phyloP scores from a whole-genome alignment of 2,329 filamentous ascomycete species.

The Macroventuria anomochaeta region DNA sequence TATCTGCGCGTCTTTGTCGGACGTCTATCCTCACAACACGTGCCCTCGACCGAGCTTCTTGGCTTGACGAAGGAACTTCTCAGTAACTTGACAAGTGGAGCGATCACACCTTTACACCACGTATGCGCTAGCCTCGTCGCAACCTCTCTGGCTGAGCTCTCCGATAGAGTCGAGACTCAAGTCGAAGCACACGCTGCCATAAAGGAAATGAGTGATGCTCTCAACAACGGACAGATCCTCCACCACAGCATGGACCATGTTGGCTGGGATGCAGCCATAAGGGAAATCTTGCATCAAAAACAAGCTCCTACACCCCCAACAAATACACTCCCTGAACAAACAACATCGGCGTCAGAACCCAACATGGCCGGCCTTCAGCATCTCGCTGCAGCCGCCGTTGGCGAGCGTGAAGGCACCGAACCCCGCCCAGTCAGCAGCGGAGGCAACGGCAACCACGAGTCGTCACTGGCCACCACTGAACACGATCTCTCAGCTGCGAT shows the following conservation, averaged over 20 bases:
- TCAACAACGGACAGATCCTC: conserved; percentile 43
- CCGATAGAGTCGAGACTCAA: conserved; percentile 45
- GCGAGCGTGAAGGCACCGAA: conserved; percentile 43
- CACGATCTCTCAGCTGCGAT: conserved; percentile 47
- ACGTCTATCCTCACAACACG: conserved; percentile 32
- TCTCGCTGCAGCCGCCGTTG: conserved; percentile 48
- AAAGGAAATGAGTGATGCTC: conserved; percentile 45
- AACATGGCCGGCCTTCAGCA: conserved; percentile 50
- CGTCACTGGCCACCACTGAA: conserved; percentile 31
- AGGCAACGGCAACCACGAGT: conserved; percentile 27
- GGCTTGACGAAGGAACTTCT: conserved; percentile 40
- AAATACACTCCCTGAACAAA: conserved; percentile 31
- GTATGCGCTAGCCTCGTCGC: conserved; percentile 47
- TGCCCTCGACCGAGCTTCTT: conserved; percentile 35
- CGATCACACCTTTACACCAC: conserved; percentile 45
- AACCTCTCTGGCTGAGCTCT: conserved; percentile 43
- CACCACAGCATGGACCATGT: conserved; percentile 38
- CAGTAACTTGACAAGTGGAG: conserved; percentile 30
- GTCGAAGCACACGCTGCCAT: conserved; percentile 45
- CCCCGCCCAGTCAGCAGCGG: conserved; percentile 36
- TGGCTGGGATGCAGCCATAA: conserved; percentile 47
- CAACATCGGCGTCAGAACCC: conserved; percentile 35
- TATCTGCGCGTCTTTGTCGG: conserved; percentile 46
- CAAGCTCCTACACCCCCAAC: conserved; percentile 29
- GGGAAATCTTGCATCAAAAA: conserved; percentile 42